Evolutionary conservation across 768 basidiomycete genomes (phyloP).

Genomic region (Leccinum pellstonianum): DNA sequence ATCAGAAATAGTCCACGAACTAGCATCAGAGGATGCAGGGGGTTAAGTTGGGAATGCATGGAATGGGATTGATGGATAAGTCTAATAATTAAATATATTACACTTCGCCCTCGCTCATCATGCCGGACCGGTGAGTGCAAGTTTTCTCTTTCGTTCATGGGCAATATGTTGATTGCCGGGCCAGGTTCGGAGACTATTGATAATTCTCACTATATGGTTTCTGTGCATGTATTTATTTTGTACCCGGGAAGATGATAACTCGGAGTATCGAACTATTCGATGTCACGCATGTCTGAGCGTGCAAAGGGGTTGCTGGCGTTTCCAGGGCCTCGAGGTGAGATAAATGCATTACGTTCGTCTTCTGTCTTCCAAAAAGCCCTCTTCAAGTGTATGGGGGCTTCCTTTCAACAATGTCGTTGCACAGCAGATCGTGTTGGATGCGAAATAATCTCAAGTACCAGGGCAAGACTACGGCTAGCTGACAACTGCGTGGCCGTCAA

Average conservation of each 20-base stretch:
- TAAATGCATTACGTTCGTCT: neutral
- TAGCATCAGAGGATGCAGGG: neutral
- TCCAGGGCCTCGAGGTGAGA: neutral
- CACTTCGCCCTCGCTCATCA: constrained; percentile 55
- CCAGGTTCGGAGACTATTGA: constrained; percentile 29
- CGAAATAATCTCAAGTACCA: neutral
- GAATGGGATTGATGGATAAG: too few relatives aligned
- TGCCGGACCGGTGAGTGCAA: constrained; percentile 78
- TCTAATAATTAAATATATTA: too few relatives aligned
- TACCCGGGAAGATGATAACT: neutral
- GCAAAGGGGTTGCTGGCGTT: neutral
- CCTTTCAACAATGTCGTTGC: too few relatives aligned
- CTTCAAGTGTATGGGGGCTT: too few relatives aligned
- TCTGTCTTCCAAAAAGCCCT: neutral
- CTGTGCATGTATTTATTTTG: constrained; percentile 3
- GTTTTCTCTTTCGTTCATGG: neutral
- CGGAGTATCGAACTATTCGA: neutral
- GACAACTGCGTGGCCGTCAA: neutral
- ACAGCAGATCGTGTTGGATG: neutral
- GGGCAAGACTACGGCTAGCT: neutral
- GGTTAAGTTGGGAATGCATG: neutral
- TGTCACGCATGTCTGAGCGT: neutral
- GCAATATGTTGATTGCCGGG: constrained; percentile 2
- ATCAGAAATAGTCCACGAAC: neutral
- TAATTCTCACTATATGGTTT: neutral